Base-by-base conservation (phyloP, 441 rosid genomes). In the Kokia cookei region DNA sequence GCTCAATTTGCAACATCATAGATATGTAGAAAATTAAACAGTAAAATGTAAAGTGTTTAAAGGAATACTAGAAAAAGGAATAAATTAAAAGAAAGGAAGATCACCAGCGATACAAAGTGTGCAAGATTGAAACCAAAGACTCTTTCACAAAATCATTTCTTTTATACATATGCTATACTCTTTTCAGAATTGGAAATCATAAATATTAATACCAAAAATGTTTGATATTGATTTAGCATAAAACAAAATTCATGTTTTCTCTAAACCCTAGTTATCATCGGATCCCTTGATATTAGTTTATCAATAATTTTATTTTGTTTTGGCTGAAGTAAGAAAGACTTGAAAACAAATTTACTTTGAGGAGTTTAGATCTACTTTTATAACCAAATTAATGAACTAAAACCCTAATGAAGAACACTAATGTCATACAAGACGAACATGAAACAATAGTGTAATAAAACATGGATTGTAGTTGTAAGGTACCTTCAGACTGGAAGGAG, bases 401-500 rank as follows among this genome's bases (percentile, higher is more conserved):
- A 59, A 58, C 63, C 63, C 63, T 58, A 58, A 26, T 58, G 37
- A 26, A 13, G 3, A 58, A 58, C 26, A 58, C 17, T 7, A 54
- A 58, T 26, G 26, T 24, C 24, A 13, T 26, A 6, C 35, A 58
- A 58, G 62, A 58, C 0, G 15, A 11, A 51, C 10, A 15, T 1
- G 55, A 51, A 19, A 55, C 7, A 24, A 17, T 17, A 1, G 24
- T 11, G 10, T 57, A 57, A 22, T 24, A 54, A 17, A 17, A 17
- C 1, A 32, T 32, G n/a, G 57, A 51, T 2, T 55, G 29, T 11
- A 8, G 3, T 54, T 1, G 35, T 58, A 32, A 32, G 37, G 55
- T 72, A 84, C 83, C 85, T 78, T 86, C 14, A 84, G 58, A 45
- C 5, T 35, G 1, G 89, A 83, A 7, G 86, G 78, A 32, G 86